phyloP scores from a whole-genome alignment of 352 stramenopile species.

The Phytophthora melonis region DNA sequence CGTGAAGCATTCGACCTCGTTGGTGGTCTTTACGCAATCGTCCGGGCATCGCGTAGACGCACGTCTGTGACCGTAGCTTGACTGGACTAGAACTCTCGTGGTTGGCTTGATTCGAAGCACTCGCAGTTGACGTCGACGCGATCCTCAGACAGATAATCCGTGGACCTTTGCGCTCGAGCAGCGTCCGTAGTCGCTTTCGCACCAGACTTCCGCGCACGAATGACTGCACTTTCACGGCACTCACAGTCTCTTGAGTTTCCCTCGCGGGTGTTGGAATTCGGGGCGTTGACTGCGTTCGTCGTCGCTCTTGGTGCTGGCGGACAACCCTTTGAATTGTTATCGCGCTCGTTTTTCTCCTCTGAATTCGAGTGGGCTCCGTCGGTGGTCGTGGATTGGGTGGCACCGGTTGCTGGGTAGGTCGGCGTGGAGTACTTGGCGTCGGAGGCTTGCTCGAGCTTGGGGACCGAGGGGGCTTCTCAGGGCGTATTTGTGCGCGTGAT shows the following conservation, averaged over 20 bases:
- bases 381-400: background rate
- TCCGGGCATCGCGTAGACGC: slow-evolving; percentile 41
- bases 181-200: slow-evolving; percentile 42
- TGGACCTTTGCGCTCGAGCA: slow-evolving; percentile 26
- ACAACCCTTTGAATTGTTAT: slow-evolving; percentile 53
- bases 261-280: slow-evolving; percentile 16
- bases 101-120: slow-evolving; percentile 27
- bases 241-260: slow-evolving; percentile 35
- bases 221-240: slow-evolving; percentile 61
- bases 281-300: slow-evolving; percentile 18
- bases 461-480: slow-evolving; percentile 6
- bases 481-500: slow-evolving; percentile 11
- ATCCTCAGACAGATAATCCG: slow-evolving; percentile 45
- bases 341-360: slow-evolving; percentile 38
- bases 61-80: slow-evolving; percentile 21
- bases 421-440: background rate
- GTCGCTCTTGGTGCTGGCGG: slow-evolving; percentile 41
- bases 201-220: slow-evolving; percentile 56
- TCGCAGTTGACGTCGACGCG: slow-evolving; percentile 3
- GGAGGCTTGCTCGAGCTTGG: slow-evolving; percentile 3
- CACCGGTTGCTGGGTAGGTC: slow-evolving; percentile 1
- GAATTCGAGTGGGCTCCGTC: slow-evolving; percentile 6
- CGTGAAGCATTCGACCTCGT: background rate
- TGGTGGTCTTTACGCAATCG: slow-evolving; percentile 16
- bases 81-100: slow-evolving; percentile 10